Evolutionary conservation across 352 stramenopile species (phyloP), one percentile per base, ranked within the genome.

Genomic region (Phytophthora citrophthora): DNA sequence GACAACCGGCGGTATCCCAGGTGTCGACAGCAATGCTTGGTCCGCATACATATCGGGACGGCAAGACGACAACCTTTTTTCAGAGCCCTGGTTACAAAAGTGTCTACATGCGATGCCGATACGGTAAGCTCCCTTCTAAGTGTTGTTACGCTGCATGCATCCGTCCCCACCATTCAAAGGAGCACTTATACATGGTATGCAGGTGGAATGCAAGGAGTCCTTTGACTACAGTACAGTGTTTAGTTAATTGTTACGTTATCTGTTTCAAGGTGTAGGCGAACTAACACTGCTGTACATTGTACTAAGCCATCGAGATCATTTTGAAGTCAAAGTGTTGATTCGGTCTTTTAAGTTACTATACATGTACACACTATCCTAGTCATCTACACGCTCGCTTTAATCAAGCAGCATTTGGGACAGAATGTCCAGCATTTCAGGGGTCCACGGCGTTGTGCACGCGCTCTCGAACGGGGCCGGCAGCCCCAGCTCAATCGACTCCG

Each of bases 381-480:
- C 32, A 24, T 36, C 57, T 41, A 48, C 41, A 46, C 44, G 48
- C 38, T 4, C 20, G 38, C 53, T 52, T 48, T 70, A 79, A 48
- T 74, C 63, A 9, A 79, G 63, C 10, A 79, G 59, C 47, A 79
- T 74, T 10, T 68, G 55, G 7, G 67, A 69, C 20, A 79, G 59
- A 43, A 79, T 79, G 36, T 76, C 60, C 39, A 79, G 59, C 71
- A 79, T 79, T 51, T 76, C 71, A 3, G 59, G 59, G 8, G 58
- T 79, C 71, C 71, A 79, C 43, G 71, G 71, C n/a, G 58, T 60
- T 15, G 68, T 70, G 46, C 68, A 76, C 39, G 56, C 68, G 27
- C 38, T 70, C 53, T 57, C 43, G 24, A 76, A 73, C 24, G 68
- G 68, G 18, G 45, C 49, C 2, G 63, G 63, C 26, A 76, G 18